These are phyloP conservation scores for Pseudofabraea citricarpa DNA, from an alignment of 2,329 filamentous ascomycete species.

Conservation along the genomic window DNA sequence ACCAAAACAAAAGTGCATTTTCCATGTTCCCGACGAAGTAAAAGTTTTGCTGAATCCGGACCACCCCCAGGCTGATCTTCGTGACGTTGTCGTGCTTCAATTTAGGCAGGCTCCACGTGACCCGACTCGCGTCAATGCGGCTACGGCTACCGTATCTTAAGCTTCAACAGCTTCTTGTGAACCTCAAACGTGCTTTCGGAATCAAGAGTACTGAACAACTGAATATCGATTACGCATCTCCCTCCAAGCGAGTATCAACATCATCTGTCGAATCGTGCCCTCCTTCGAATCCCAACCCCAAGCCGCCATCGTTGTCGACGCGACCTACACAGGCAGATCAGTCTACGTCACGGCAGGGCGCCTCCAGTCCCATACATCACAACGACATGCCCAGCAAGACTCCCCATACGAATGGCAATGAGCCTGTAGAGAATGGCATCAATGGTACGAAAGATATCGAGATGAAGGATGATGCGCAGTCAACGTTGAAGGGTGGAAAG, in stretches of 20 bases:
- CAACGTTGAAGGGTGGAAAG: conserved; percentile 56
- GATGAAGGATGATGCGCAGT: conserved; percentile 60
- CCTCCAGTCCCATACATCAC: background rate
- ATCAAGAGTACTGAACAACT: background rate
- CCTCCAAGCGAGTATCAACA: too few species aligned
- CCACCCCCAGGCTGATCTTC: too few species aligned
- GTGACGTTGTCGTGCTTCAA: too few species aligned
- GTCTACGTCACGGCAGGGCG: conserved; percentile 21
- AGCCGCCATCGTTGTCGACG: conserved; percentile 10
- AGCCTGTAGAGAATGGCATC: conserved; percentile 63
- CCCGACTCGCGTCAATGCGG: conserved; percentile 1
- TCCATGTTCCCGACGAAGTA: too few species aligned
- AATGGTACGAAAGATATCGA: conserved; percentile 64
- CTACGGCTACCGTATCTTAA: background rate
- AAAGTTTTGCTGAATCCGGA: too few species aligned
- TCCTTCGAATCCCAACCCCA: background rate
- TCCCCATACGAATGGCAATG: conserved; percentile 60
- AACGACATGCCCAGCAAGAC: conserved; percentile 65
- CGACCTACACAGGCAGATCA: conserved; percentile 14
- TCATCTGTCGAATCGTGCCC: too few species aligned
- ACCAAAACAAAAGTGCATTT: too few species aligned
- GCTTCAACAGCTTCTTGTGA: too few species aligned
- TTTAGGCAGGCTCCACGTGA: background rate
- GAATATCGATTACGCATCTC: background rate
- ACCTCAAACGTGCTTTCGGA: background rate